Base-by-base conservation (phyloP, 768 basidiomycete species). In the Boletus sp. region DNA sequence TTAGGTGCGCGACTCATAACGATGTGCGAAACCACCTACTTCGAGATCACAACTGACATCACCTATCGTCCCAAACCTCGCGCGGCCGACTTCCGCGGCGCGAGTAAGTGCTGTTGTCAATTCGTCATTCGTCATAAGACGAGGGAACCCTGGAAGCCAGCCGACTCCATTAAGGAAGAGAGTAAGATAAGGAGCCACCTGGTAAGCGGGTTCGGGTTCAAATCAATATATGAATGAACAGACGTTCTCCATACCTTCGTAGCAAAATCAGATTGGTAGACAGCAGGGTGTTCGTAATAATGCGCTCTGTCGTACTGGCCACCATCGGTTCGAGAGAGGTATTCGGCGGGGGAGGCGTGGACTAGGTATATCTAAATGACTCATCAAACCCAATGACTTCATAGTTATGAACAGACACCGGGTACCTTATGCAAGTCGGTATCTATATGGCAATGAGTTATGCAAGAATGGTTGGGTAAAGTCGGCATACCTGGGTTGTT, bases 31-130 rank as follows among this genome's bases (percentile, higher is more conserved):
- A 38, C 10, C 14, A 57, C 75, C 19, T 50, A 86, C 89, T 65
- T 83, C 80, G n/a, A 92, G 76, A 65, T 97, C 94, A 64, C 93
- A 96, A 57, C 84, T 92, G 35, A 97, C 88, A 65, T 97, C 94
- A 2, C 90, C 91, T 23, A 97, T 79, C 50, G 83, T 87, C 9
- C 79, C 78, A 62, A 87, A 86, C 23, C 88, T 76, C 15, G 76
- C 81, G 3, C 73, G 77, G 7, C 81, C 80, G 2, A 86, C 61
- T 8, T 73, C 66, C 37, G 75, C 74, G 0, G 83, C 86, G 4
- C 70, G 74, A 33, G 71, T 57, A 7, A 86, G 76, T 0, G 84
- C 79, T 2, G 69, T 66, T 0, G 71, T 66, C 8, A 94, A 74
- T 57, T 89, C 83, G 0, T 75, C 74, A 19, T 79, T 89, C 1